Conservation (phyloP, 2,329 filamentous ascomycete genomes). For the Tolypocladium endophyticum region DNA sequence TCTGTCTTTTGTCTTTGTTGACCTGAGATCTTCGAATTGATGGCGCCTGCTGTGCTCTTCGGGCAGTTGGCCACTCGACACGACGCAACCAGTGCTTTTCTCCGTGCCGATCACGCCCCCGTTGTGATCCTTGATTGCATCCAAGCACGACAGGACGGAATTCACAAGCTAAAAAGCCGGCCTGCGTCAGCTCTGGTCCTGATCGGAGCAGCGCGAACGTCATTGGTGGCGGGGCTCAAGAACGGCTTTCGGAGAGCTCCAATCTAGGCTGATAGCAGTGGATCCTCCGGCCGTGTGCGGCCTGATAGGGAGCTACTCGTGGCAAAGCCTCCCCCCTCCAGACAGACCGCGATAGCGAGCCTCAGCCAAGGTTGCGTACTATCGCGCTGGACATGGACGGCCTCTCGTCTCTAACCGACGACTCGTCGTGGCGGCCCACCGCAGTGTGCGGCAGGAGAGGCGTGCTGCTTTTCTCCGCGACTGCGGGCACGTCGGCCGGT, state of each 20-base stretch:
- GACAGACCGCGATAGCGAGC: too few species aligned
- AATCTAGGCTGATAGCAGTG: not conserved
- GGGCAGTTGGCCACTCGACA: too few species aligned
- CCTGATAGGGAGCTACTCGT: not conserved
- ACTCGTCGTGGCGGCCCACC: not conserved
- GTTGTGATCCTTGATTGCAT: not conserved
- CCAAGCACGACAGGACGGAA: not conserved
- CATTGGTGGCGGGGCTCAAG: not conserved
- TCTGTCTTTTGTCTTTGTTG: too few species aligned
- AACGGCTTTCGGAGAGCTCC: not conserved
- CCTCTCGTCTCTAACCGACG: not conserved
- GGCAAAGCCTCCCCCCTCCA: not conserved
- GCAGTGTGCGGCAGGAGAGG: not conserved
- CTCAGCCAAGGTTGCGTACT: not conserved
- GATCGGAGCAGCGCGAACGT: not conserved
- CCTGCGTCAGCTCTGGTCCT: not conserved
- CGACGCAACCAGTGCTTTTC: not conserved
- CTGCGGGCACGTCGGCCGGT: conserved; percentile 2
- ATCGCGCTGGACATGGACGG: not conserved
- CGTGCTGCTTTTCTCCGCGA: conserved; percentile 2
- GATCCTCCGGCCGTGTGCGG: not conserved
- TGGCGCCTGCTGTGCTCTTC: too few species aligned
- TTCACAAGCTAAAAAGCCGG: not conserved
- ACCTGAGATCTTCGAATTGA: too few species aligned
- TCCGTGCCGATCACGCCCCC: not conserved